phyloP scores from a whole-genome alignment of 495 filamentous ascomycete genomes.

The Penicillium verhagenii region DNA sequence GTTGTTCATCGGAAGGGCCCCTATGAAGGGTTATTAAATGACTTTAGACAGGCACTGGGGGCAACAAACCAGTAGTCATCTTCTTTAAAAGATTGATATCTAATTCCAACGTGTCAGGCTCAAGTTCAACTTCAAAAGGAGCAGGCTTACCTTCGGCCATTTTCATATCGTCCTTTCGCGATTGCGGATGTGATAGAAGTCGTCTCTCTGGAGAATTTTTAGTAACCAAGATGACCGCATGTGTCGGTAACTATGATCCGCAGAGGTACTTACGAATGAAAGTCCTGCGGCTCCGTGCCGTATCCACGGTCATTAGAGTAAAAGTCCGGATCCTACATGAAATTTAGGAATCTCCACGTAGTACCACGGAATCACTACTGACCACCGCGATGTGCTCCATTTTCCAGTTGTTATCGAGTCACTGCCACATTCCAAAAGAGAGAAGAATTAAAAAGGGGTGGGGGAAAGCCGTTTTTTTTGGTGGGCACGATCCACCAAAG shows the following conservation, averaged over 20 bases:
- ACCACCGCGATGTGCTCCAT: constrained; percentile 9
- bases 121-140: not conserved
- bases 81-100: constrained; percentile 22
- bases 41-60: no score
- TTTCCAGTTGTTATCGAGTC: no score
- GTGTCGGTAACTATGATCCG: not conserved
- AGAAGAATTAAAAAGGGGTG: no score
- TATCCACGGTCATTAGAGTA: constrained; percentile 6
- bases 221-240: not conserved
- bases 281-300: not conserved
- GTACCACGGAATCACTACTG: not conserved
- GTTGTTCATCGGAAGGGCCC: constrained; percentile 7
- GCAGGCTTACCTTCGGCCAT: constrained; percentile 16
- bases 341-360: not conserved
- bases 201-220: constrained; percentile 5
- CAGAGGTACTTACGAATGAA: constrained; percentile 12
- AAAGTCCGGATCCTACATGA: constrained; percentile 11
- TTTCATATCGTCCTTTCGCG: constrained; percentile 16
- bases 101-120: no score
- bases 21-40: not conserved
- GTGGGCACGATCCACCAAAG: no score
- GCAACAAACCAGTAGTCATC: constrained; percentile 21
- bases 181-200: constrained; percentile 16
- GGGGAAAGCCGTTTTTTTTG: no score
- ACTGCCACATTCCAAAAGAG: no score